Conservation (phyloP, 345 rosid species). For the Erucastrum elatum region DNA sequence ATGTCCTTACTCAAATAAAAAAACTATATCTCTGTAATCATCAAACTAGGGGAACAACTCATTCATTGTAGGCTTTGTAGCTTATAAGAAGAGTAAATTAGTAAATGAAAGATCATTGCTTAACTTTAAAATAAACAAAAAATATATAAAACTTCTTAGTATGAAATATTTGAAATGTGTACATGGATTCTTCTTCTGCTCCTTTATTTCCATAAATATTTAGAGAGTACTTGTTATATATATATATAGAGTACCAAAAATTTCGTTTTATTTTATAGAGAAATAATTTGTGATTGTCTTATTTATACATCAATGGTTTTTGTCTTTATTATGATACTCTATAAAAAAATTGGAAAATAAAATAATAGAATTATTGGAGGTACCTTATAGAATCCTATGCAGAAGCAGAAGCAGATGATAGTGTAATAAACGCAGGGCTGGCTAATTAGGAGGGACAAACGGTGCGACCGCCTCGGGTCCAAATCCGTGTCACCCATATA, state of each 20-base stretch:
- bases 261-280: not conserved
- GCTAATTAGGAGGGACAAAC: too few relatives aligned
- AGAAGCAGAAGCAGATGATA: constrained; percentile 49
- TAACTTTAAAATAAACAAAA: not conserved
- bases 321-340: constrained; percentile 1
- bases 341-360: not conserved
- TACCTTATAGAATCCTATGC: constrained; percentile 75
- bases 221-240: not conserved
- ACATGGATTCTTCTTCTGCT: not conserved
- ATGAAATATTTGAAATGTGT: not conserved
- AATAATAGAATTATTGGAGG: constrained; percentile 23
- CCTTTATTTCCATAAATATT: constrained; percentile 7
- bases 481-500: too few relatives aligned
- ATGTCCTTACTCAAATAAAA: too few relatives aligned
- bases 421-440: constrained; percentile 52
- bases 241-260: not conserved
- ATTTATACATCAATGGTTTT: constrained; percentile 20
- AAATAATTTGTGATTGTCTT: constrained; percentile 14
- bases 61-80: not conserved
- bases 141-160: not conserved
- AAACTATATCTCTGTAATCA: not conserved
- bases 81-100: not conserved
- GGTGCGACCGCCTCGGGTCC: too few relatives aligned
- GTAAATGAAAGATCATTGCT: not conserved
- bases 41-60: not conserved